Evolutionary conservation across 352 stramenopile genomes (phyloP), one percentile per base, ranked within the genome.

Genomic region (Achlya hypogyna): DNA sequence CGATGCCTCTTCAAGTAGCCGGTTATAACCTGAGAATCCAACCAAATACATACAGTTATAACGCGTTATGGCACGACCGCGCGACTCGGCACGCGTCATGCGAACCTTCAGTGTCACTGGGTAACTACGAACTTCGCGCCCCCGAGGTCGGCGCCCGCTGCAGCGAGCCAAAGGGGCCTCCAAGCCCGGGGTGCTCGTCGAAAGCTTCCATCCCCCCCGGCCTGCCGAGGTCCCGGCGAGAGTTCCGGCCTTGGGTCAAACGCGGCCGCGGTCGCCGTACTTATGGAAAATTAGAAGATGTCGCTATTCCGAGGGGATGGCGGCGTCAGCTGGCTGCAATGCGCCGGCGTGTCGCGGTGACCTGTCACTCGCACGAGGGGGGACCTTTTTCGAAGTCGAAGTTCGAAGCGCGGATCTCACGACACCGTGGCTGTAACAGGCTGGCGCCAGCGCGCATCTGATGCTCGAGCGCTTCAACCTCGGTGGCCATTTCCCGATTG

Each of bases 401-500:
- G 49, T 56, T 56, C 49, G 49, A 12, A 56, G 25, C 49, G 31
- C 12, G 20, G 31, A 56, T 18, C 12, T 10, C 38, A 18, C 38
- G 12, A 45, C 12, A 45, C 38, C 14, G n/a, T 45, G n/a, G 14
- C 12, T 45, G 49, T 56, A 56, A 56, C 49, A 56, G 25, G 31
- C 49, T 56, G 49, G 49, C 49, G 49, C 49, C 49, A 56, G 49
- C 14, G 25, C 49, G 25, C n/a, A n/a, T n/a, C n/a, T n/a, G n/a
- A n/a, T n/a, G n/a, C n/a, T n/a, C n/a, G 25, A n/a, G 10, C 31
- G 31, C 31, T 31, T 31, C 49, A 31, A 45, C 38, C 31, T 20
- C 2, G 28, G 29, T 51, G 2, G 5, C 25, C 59, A 67, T 58
- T 59, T 67, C 6, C 22, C 23, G 59, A 67, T 58, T 67, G 38